A percentile compares a stretch with the other conserved stretches of the same genome.
Conservation (phyloP, 2,329 filamentous ascomycete genomes). For the Peltaster fructicola region DNA sequence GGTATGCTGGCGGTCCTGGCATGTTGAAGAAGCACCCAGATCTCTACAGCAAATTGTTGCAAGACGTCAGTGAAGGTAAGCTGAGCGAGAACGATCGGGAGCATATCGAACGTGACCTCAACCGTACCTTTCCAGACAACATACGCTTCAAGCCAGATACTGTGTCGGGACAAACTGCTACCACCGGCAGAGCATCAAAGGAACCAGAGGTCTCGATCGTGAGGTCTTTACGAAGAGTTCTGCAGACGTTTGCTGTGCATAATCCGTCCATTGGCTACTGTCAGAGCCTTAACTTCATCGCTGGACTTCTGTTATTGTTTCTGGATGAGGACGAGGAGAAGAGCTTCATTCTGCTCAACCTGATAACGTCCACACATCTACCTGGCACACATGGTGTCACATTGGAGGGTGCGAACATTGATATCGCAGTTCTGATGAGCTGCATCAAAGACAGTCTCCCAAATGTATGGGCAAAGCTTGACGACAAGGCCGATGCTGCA, state of each 20-base stretch:
- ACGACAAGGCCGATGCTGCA: conserved; percentile 38
- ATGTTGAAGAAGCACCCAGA: conserved; percentile 60
- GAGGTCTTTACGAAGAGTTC: conserved; percentile 60
- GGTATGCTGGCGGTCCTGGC: conserved; percentile 74
- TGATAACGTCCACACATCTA: conserved; percentile 74
- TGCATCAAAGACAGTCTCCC: conserved; percentile 69
- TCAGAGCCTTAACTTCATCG: conserved; percentile 88
- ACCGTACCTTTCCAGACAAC: conserved; percentile 91
- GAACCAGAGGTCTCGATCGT: conserved; percentile 58
- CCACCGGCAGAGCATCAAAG: conserved; percentile 42
- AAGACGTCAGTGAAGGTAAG: conserved; percentile 41
- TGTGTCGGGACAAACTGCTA: too few species aligned
- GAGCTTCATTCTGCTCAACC: conserved; percentile 79
- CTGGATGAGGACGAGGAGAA: conserved; percentile 70
- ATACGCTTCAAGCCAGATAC: conserved; percentile 64
- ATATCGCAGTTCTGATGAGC: conserved; percentile 84
- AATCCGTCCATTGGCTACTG: conserved; percentile 89
- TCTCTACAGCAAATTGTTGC: conserved; percentile 55
- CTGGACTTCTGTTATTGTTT: conserved; percentile 75
- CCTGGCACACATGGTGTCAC: conserved; percentile 84
- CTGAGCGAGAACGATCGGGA: conserved; percentile 60
- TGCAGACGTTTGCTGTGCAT: conserved; percentile 80
- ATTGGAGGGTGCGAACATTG: conserved; percentile 81
- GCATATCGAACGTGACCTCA: conserved; percentile 81
- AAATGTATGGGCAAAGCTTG: conserved; percentile 72